Evolutionary conservation across 2,329 filamentous ascomycete genomes (phyloP).

Genomic region (Botryosphaeria agaves): DNA sequence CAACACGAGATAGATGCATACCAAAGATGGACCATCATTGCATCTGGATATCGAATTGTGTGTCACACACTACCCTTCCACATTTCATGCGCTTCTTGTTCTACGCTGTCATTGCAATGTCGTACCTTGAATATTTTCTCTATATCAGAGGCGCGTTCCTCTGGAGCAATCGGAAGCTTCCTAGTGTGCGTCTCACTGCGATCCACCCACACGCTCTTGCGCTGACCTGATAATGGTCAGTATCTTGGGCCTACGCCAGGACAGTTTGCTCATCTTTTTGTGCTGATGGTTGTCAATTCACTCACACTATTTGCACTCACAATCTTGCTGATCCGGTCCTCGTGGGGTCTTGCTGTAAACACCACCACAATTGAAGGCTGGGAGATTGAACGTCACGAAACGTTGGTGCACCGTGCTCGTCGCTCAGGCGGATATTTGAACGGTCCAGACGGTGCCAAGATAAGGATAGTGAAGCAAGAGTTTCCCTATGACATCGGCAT

Average conservation of each 20-base stretch:
- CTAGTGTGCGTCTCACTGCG: slow-evolving; percentile 31
- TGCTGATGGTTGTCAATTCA: slow-evolving; percentile 40
- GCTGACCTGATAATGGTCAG: slow-evolving; percentile 11
- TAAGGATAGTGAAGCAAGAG: slow-evolving; percentile 46
- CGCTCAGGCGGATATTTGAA: slow-evolving; percentile 38
- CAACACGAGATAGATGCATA: slow-evolving; percentile 47
- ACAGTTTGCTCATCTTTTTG: slow-evolving; percentile 43
- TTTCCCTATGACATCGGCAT: slow-evolving; percentile 72
- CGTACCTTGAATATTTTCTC: slow-evolving; percentile 44
- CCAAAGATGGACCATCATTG: slow-evolving; percentile 80
- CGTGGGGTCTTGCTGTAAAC: slow-evolving; percentile 47
- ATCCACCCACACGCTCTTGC: neutral
- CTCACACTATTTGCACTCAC: slow-evolving; percentile 43
- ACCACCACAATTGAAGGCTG: slow-evolving; percentile 69
- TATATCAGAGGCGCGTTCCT: slow-evolving; percentile 39
- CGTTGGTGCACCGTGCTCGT: slow-evolving; percentile 25
- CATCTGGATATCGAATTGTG: slow-evolving; percentile 71
- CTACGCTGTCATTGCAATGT: slow-evolving; percentile 47
- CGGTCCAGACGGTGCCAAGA: slow-evolving; percentile 35
- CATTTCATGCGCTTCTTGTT: slow-evolving; percentile 67
- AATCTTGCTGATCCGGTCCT: slow-evolving; percentile 46
- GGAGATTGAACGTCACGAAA: slow-evolving; percentile 36
- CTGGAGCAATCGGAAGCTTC: slow-evolving; percentile 48
- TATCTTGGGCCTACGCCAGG: slow-evolving; percentile 52
- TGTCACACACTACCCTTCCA: slow-evolving; percentile 65